Evolutionary conservation across 306 rosid species (phyloP), one percentile per base, ranked within the genome.

Genomic region (Gastrolobium bilobum): DNA sequence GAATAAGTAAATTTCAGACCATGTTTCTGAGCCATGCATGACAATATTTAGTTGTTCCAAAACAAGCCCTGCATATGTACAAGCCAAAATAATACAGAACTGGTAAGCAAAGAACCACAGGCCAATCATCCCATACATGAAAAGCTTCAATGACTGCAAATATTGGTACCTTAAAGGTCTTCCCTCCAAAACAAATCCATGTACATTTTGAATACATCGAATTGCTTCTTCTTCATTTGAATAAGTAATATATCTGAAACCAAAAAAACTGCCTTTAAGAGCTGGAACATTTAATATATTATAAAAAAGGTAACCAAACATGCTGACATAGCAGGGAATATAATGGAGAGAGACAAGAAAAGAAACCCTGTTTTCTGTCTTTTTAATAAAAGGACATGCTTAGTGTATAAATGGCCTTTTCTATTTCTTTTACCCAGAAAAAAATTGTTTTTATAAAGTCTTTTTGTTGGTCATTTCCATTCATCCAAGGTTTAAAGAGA

Each of bases 141-240:
- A 70, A 10, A 66, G 79, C 39, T 47, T 71, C 79, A 80, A 15
- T 47, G 52, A 20, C 7, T 71, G 51, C 57, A 62, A n/a, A 53
- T 34, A 48, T 48, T 30, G 29, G 66, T 88, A 96, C 99, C 90
- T 96, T 86, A 93, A 89, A 38, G 96, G 85, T 87, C 86, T 90
- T 58, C 93, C 94, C 42, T 96, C 99, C 94, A 96, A 83, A 77
- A 93, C 85, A 86, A 93, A 96, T 80, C 97, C 98, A 88, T 93
- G 99, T 82, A 96, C 98, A 89, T 90, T 89, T 86, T 93, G 97
- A 87, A 96, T 96, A 78, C 99, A 96, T n/a, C 97, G 97, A 89
- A 96, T 81, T 10, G 99, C 98, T 85, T 96, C 99, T 64, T 93
- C 98, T 82, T 96, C 99, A 86, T 88, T 96, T 14, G 96, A 85